Evolutionary conservation across 139 green algal genomes (phyloP), one percentile per base, ranked within the genome.

Genomic region (Edaphochlamys debaryana): DNA sequence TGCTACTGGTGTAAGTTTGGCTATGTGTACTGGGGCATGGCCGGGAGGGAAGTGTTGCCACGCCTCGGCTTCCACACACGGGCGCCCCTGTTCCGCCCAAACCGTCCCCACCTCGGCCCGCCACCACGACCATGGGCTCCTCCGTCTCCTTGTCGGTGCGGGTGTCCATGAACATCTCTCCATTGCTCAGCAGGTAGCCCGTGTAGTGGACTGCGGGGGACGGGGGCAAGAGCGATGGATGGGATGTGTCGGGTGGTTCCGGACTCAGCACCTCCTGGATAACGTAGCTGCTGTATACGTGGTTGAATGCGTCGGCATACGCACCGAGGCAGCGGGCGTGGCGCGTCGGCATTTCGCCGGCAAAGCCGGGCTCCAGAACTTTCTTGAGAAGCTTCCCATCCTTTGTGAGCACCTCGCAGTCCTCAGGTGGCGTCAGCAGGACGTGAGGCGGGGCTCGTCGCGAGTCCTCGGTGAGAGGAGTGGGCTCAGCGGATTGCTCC

Each of bases 41-140:
- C n/a, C n/a, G n/a, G n/a, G n/a, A n/a, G n/a, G n/a, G n/a, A n/a
- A n/a, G n/a, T n/a, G n/a, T n/a, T n/a, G n/a, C n/a, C n/a, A n/a
- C n/a, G n/a, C n/a, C n/a, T n/a, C n/a, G n/a, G n/a, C n/a, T n/a
- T n/a, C n/a, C n/a, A n/a, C n/a, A n/a, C n/a, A n/a, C n/a, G n/a
- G n/a, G n/a, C n/a, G n/a, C n/a, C n/a, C n/a, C n/a, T n/a, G n/a
- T n/a, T n/a, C n/a, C n/a, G n/a, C n/a, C n/a, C n/a, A n/a, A n/a
- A n/a, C n/a, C n/a, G n/a, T n/a, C n/a, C n/a, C 79, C 75, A 96
- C 93, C 85, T 87, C 94, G 86, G 27, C 94, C 93, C 11, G 94
- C 94, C 19, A 95, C 85, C 3, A 96, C 77, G 0, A 79, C 42
- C 0, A 73, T 68, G 0, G 93, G 93, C 42, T 93, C 87, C 37